A percentile compares a stretch with the other conserved stretches of the same genome.
Conservation (phyloP, 768 basidiomycete species). For the Brasilioporus rufonigricans region DNA sequence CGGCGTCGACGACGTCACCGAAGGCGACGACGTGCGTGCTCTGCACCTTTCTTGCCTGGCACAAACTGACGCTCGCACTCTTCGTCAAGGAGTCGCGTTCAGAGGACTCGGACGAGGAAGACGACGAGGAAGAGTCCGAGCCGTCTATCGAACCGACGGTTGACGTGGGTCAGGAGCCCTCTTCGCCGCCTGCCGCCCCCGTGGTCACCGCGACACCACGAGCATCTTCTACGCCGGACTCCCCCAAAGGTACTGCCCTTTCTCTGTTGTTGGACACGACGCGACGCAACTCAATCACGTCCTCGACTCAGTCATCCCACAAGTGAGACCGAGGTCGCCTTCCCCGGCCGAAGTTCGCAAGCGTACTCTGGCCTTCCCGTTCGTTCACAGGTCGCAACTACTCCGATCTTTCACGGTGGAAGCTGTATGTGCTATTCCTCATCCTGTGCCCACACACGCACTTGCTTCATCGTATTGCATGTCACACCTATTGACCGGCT, state of each 20-base stretch:
- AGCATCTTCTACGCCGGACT: constrained; percentile 30
- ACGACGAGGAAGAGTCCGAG: constrained; percentile 49
- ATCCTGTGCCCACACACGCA: constrained; percentile 85
- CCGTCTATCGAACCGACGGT: constrained; percentile 31
- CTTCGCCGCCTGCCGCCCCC: constrained; percentile 30
- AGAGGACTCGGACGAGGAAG: constrained; percentile 60
- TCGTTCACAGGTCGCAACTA: constrained; percentile 24
- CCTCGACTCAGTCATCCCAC: constrained; percentile 15
- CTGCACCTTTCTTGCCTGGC: neutral
- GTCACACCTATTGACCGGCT: constrained; percentile 86
- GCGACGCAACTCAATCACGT: constrained; percentile 17
- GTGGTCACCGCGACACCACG: constrained; percentile 24
- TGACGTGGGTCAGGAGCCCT: constrained; percentile 30
- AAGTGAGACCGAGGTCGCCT: constrained; percentile 39
- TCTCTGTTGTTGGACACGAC: neutral
- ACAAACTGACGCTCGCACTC: constrained; percentile 3
- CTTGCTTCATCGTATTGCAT: constrained; percentile 84
- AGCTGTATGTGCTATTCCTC: constrained; percentile 88
- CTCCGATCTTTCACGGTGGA: constrained; percentile 82
- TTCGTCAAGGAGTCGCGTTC: constrained; percentile 50
- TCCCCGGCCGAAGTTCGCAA: constrained; percentile 59
- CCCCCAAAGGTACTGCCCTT: constrained; percentile 31
- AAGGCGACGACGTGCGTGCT: constrained; percentile 65
- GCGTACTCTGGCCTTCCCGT: constrained; percentile 37
- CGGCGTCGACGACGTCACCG: constrained; percentile 61